phyloP scores from a whole-genome alignment of 306 rosid genomes.

The Myrica gale region DNA sequence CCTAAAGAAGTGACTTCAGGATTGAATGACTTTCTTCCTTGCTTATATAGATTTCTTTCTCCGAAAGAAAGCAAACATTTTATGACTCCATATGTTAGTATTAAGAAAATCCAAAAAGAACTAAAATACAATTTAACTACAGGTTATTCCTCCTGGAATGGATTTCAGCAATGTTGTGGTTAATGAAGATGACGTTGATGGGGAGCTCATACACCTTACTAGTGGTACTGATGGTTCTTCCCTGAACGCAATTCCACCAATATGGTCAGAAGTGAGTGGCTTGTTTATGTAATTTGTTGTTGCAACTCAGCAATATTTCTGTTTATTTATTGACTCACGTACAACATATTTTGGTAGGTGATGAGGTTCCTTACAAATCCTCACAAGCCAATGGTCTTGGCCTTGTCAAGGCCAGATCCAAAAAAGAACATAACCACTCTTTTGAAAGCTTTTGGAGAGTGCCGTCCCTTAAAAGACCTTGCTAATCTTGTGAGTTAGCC shows the following conservation, averaged over 20 bases:
- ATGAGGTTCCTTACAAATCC: constrained; percentile 88
- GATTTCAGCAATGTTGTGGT: constrained; percentile 79
- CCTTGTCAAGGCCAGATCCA: constrained; percentile 87
- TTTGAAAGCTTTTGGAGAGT: constrained; percentile 83
- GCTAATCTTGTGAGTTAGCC: constrained; percentile 77
- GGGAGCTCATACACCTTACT: constrained; percentile 53
- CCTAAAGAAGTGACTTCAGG: constrained; percentile 1
- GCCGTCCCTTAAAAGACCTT: constrained; percentile 73
- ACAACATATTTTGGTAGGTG: constrained; percentile 44
- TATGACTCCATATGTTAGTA: background rate
- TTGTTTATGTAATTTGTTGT: background rate
- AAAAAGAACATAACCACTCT: constrained; percentile 88
- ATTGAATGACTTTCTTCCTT: background rate
- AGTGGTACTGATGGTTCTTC: constrained; percentile 49
- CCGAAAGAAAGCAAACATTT: background rate
- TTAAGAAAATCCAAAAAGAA: constrained; percentile 10
- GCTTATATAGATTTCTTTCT: background rate
- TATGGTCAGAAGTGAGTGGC: constrained; percentile 81
- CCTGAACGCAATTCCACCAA: constrained; percentile 67
- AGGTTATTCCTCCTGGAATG: constrained; percentile 97
- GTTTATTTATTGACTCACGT: constrained; percentile 11
- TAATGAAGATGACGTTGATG: constrained; percentile 76
- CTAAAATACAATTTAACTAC: constrained; percentile 20
- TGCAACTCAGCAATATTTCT: background rate
- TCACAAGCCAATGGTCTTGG: constrained; percentile 88